Evolutionary conservation across 2,329 filamentous ascomycete species (phyloP), one percentile per base, ranked within the genome.

Genomic region (Ophiostoma sp.): DNA sequence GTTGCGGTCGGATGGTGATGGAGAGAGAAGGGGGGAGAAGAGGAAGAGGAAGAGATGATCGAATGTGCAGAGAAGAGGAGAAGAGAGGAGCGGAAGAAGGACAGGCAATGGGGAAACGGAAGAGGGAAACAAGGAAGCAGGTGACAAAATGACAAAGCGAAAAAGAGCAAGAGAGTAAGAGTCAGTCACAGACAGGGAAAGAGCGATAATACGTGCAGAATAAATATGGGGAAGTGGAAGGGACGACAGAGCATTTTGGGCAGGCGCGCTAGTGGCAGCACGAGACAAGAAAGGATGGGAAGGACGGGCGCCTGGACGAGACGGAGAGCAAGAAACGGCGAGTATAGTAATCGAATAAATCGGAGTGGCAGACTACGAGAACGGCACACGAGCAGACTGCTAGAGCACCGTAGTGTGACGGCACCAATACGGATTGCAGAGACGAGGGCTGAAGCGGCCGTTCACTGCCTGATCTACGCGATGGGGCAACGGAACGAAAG

Each of bases 161-260:
- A 55, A 55, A 55, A 55, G 27, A 27, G 27, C 27, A 62, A 49
- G 55, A 45, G 16, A 63, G 64, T 38, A 67, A 67, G 62, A 64
- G 65, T 66, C 45, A 64, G 65, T 66, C 45, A 66, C 40, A 40
- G 49, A 45, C 44, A 44, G 55, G 62, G 52, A 63, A 65, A 60
- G 68, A 69, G 66, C 65, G 60, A 67, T 27, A 27, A 27, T 65
- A 36, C 38, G 40, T 44, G 65, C 65, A 69, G 41, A 58, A 52
- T 58, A 69, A 69, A 69, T 67, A 69, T 67, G 68, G 68, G 68
- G 68, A 67, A 65, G 63, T 67, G n/a, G 58, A 58, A 66, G 62
- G 62, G 58, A 44, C 65, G 66, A 64, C 36, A 62, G 38, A 40
- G 60, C 60, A 63, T 42, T 42, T 60, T 3, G 64, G 16, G 55